Evolutionary conservation across 2,329 filamentous ascomycete genomes (phyloP).

Genomic region (Apiospora malaysiana): DNA sequence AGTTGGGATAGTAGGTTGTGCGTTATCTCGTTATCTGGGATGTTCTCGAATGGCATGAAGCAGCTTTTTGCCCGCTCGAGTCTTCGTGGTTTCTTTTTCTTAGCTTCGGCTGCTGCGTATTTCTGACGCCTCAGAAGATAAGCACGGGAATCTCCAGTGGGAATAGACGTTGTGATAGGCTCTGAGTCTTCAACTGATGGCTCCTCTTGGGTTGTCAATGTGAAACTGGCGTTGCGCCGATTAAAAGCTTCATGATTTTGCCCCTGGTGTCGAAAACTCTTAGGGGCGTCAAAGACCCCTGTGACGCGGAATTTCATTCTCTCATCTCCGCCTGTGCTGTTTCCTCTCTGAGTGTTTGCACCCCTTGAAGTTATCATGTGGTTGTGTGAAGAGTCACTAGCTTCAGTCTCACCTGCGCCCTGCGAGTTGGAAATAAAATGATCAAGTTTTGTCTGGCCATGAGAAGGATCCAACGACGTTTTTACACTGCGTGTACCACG

Average conservation of each 20-base stretch:
- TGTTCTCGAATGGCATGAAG: conserved; percentile 38
- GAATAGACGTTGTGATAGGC: conserved; percentile 36
- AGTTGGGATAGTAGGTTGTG: neutral
- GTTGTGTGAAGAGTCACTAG: neutral
- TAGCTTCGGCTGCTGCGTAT: conserved; percentile 32
- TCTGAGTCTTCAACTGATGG: conserved; percentile 20
- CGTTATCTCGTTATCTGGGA: conserved; percentile 29
- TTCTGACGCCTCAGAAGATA: conserved; percentile 42
- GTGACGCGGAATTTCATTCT: neutral
- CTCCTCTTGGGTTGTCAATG: neutral
- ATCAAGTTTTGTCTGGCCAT: neutral
- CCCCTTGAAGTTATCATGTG: neutral
- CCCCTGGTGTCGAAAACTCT: too few relatives aligned
- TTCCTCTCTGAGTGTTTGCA: neutral
- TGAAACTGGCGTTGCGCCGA: neutral
- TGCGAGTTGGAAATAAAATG: neutral
- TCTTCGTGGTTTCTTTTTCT: conserved; percentile 25
- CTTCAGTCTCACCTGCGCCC: neutral
- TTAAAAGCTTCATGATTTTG: neutral
- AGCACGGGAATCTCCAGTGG: conserved; percentile 37
- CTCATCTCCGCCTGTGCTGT: neutral
- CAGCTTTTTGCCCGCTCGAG: conserved; percentile 37
- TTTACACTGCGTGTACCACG: neutral
- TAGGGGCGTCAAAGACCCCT: neutral
- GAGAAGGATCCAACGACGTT: neutral